Evolutionary conservation across 2,329 filamentous ascomycete genomes (phyloP).

Genomic region (Hypomyces rosellus): DNA sequence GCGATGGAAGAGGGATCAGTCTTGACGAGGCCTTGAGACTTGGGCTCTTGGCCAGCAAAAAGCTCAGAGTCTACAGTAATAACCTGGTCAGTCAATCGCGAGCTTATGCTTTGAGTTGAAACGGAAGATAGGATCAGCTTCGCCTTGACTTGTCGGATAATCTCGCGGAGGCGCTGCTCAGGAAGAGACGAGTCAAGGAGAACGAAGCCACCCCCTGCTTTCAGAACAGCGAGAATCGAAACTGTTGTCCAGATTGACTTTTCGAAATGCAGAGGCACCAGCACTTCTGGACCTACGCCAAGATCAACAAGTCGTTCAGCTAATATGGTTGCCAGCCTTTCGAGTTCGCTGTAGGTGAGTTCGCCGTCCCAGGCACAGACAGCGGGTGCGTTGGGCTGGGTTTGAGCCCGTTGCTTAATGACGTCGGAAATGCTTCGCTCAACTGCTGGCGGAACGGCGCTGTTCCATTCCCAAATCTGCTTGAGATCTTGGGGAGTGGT

Average conservation of each 20-base stretch:
- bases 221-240: conserved; percentile 11
- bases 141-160: too few species aligned
- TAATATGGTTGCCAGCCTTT: conserved; percentile 3
- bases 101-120: too few species aligned
- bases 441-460: too few species aligned
- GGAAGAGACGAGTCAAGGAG: too few species aligned
- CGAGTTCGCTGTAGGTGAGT: conserved; percentile 18
- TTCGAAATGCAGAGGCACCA: conserved; percentile 13
- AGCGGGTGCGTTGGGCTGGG: conserved; percentile 10
- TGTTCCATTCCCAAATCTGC: too few species aligned
- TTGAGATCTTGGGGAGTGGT: too few species aligned
- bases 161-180: too few species aligned
- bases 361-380: conserved; percentile 18
- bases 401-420: background rate
- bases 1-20: conserved; percentile 1
- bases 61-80: too few species aligned
- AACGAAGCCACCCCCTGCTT: background rate
- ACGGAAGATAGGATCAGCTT: too few species aligned
- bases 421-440: background rate
- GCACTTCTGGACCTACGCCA: conserved; percentile 20
- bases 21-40: background rate
- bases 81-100: too few species aligned
- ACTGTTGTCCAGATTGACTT: conserved; percentile 14
- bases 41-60: too few species aligned
- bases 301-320: background rate